Base-by-base conservation (phyloP, 139 green algal species). In the Coccomyxa sp. region DNA sequence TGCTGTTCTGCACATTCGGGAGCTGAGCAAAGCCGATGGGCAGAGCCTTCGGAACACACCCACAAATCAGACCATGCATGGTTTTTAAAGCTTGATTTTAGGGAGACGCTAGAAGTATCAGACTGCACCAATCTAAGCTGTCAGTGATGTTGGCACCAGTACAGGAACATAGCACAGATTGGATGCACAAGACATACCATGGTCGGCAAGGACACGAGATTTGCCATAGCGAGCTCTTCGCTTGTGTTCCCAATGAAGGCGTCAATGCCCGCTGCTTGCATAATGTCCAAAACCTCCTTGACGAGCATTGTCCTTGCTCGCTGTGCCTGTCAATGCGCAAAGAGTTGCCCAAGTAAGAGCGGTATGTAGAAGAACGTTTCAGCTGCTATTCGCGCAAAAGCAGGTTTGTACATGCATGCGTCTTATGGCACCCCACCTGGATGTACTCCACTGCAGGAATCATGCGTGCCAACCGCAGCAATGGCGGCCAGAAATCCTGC, bases 361-460 rank as follows among this genome's bases (percentile, higher is more conserved):
- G 66, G 66, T 27, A 74, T 10, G 63, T 15, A 27, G 63, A 15
- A 27, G 63, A 15, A 10, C 23, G 9, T 4, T 23, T 27, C 66
- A 74, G 38, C 38, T 3, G 38, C 38, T 51, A 51, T 51, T 51
- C 3, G 38, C 38, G 38, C 38, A 51, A 51, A 51, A 51, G 38
- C 66, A 74, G 21, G 9, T 13, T 74, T 27, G 21, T 27, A 74
- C 66, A 74, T 7, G 3, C 21, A 10, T 10, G 38, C 9, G 21
- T 74, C 66, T 74, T 27, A 4, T 74, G 23, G 23, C 23, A 30
- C 66, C 66, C 23, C 57, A 80, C 84, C 81, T 85, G 80, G n/a
- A 88, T 82, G 58, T 88, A 88, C 60, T 88, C 84, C n/a, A 85
- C 84, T 30, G 81, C 81, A 31, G 84, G 84, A 51, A 88, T 88